Conservation (phyloP, 2,329 filamentous ascomycete genomes). For the Mycosphaerella arachidis region DNA sequence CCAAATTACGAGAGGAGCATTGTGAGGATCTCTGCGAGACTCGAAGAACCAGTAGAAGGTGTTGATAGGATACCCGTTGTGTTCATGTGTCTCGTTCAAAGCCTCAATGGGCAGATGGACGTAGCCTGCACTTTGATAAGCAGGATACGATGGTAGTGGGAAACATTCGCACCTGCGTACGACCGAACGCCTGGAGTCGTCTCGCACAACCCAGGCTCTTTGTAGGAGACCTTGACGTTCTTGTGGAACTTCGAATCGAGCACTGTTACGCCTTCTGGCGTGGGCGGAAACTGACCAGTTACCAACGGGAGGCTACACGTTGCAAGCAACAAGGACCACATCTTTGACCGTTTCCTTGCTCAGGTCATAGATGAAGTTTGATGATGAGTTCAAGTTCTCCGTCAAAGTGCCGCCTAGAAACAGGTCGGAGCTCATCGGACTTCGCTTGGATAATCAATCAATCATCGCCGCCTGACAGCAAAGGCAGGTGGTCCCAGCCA, state of each 20-base stretch:
- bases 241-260: slow-evolving; percentile 36
- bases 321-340: background rate
- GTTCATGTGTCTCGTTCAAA: slow-evolving; percentile 30
- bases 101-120: slow-evolving; percentile 30
- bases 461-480: background rate
- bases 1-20: slow-evolving; percentile 56
- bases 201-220: slow-evolving; percentile 51
- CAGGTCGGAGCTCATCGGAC: background rate
- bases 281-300: slow-evolving; percentile 19
- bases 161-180: slow-evolving; percentile 30
- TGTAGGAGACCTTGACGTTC: slow-evolving; percentile 47
- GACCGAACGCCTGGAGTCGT: slow-evolving; percentile 50
- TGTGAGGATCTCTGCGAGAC: slow-evolving; percentile 50
- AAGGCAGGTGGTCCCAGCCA: background rate
- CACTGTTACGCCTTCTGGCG: slow-evolving; percentile 37
- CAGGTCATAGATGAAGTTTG: background rate
- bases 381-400: background rate
- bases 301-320: background rate
- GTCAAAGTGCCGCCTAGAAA: background rate
- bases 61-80: slow-evolving; percentile 42
- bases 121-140: slow-evolving; percentile 34
- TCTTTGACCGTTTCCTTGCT: background rate
- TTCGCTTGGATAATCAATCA: background rate
- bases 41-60: slow-evolving; percentile 64
- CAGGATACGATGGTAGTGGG: too few species aligned